Evolutionary conservation across 2,329 filamentous ascomycete species (phyloP), one percentile per base, ranked within the genome.

Genomic region (Diaporthe ampelina): DNA sequence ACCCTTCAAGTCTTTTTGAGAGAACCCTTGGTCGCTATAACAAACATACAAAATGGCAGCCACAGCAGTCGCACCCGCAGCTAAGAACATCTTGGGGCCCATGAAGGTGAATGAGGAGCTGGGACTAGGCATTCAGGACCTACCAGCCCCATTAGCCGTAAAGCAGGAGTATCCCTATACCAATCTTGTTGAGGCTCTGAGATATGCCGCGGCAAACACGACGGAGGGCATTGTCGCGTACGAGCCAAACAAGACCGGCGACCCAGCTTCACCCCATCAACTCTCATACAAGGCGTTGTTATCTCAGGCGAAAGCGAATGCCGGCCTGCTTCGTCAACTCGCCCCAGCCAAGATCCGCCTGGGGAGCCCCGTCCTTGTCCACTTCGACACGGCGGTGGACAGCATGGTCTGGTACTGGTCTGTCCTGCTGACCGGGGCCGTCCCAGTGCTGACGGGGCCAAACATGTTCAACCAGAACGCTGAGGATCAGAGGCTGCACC

Each of bases 391-490:
- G 4, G 29, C 56, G 13, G 15, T 21, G 56, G 56, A 58, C 13
- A 58, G 32, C 26, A 37, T 37, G 11, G 26, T 58, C 2, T 58
- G 26, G 26, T 58, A 58, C 56, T 58, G 56, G 56, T 13, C 56
- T 29, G 56, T 58, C 56, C 1, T 58, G 17, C 29, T 58, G 26
- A 35, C 56, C 9, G 26, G 56, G 13, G 56, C 56, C 56, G 32
- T 58, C 19, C 56, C 56, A 19, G 56, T 37, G 8, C 26, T 35
- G 13, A 58, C 56, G 26, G 56, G 56, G 29, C 56, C 56, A 6
- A 58, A 37, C 56, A 58, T 58, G 56, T 58, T 58, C 26, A 58
- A 37, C 10, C 56, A 58, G 56, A 58, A 58, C 56, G 5, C 13
- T 1, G 56, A 58, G 26, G 56, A 58, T 15, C 56, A 58, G 56